Base-by-base conservation (phyloP, 257 asterid species). In the Linderniella brevidens region DNA sequence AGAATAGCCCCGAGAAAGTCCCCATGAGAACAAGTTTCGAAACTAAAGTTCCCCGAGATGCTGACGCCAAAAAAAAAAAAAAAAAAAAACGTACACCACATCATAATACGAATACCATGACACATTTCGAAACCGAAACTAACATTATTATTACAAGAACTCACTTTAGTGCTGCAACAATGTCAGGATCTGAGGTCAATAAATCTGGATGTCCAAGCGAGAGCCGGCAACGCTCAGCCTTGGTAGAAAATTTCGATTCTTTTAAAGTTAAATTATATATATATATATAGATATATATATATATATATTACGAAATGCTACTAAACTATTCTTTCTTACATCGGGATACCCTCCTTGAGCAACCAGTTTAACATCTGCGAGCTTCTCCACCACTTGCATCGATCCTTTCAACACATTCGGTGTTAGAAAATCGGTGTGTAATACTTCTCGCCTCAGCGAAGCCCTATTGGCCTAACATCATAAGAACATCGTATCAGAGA, bases 211-310 rank as follows among this genome's bases (percentile, higher is more conserved):
- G 92, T 52, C 96, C 98, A 53, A 90, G 65, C 58, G 96, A 79
- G 55, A 90, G 92, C 18, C 96, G 94, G 63, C 94, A 70, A 19
- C 93, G 76, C 72, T 85, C 94, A 62, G 96, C 98, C 98, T 88
- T 0, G 11, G 14, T 4, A 46, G 19, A 4, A 17, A 53, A 11
- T 56, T 44, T 32, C 2, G 25, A 53, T 36, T 13, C 19, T 17
- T 36, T n/a, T 47, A 43, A 52, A 52, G 37, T 57, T 35, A 57
- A 25, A 25, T n/a, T n/a, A n/a, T n/a, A n/a, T n/a, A n/a, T n/a
- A n/a, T n/a, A n/a, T n/a, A n/a, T n/a, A n/a, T n/a, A n/a, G n/a
- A n/a, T n/a, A n/a, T n/a, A n/a, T n/a, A n/a, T n/a, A n/a, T n/a
- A n/a, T n/a, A n/a, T 6, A 6, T 25, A 25, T 25, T 6, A 25